Evolutionary conservation across 2,329 filamentous ascomycete genomes (phyloP).

Genomic region (Atkinsonella hypoxylon): DNA sequence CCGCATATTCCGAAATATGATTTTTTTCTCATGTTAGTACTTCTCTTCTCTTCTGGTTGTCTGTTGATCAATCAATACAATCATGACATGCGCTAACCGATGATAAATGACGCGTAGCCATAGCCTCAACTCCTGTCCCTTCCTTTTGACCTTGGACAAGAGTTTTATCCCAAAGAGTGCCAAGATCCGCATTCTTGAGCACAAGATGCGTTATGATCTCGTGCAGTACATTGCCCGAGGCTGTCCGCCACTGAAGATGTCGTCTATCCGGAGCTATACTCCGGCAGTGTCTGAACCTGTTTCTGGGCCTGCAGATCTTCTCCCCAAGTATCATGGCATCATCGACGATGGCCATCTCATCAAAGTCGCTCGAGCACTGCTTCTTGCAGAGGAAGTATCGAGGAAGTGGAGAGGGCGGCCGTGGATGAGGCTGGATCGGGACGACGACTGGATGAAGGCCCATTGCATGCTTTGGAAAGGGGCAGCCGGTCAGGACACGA

Average conservation of each 20-base stretch:
- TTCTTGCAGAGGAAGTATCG: slow-evolving; percentile 45
- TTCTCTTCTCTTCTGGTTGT: background rate
- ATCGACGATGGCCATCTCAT: slow-evolving; percentile 71
- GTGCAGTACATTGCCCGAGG: slow-evolving; percentile 60
- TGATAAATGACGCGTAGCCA: slow-evolving; percentile 44
- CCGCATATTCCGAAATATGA: slow-evolving; percentile 62
- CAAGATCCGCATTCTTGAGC: slow-evolving; percentile 65
- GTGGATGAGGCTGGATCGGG: slow-evolving; percentile 40
- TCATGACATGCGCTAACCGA: background rate
- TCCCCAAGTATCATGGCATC: slow-evolving; percentile 33
- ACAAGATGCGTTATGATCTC: slow-evolving; percentile 68
- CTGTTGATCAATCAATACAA: too few species aligned
- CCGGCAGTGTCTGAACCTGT: slow-evolving; percentile 26
- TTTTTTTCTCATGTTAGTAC: slow-evolving; percentile 55
- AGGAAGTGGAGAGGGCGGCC: slow-evolving; percentile 30
- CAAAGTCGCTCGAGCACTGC: slow-evolving; percentile 62
- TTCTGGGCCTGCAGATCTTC: slow-evolving; percentile 34
- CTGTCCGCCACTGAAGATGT: slow-evolving; percentile 39
- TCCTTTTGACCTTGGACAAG: slow-evolving; percentile 58
- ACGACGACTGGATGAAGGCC: slow-evolving; percentile 47
- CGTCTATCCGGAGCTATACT: slow-evolving; percentile 44
- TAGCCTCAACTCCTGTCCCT: slow-evolving; percentile 56
- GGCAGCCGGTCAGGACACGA: slow-evolving; percentile 37
- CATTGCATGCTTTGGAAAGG: slow-evolving; percentile 51
- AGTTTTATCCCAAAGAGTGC: slow-evolving; percentile 47